These are phyloP conservation scores for Eucalyptus guilfoylei DNA, from an alignment of 345 rosid genomes.

Conservation along the genomic window DNA sequence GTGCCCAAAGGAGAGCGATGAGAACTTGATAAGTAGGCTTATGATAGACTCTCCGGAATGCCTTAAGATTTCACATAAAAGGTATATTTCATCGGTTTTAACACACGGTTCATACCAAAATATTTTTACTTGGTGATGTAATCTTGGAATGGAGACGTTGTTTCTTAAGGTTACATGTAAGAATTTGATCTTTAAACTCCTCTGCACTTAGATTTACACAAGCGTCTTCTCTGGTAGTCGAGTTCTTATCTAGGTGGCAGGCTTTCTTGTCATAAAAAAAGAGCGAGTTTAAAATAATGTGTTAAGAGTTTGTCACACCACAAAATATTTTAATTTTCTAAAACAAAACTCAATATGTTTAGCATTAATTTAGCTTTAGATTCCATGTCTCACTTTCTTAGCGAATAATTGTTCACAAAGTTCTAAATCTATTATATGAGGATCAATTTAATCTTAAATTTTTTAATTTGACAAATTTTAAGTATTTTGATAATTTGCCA, in stretches of 20 bases:
- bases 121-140: not conserved
- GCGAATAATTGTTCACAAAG: rapidly evolving
- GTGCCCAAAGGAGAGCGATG: not conserved
- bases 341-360: not conserved
- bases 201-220: not conserved
- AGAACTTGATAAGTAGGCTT: not conserved
- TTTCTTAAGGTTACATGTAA: not conserved
- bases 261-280: not conserved
- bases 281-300: not conserved
- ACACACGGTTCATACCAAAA: not conserved
- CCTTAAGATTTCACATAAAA: not conserved
- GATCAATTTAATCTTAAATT: not conserved
- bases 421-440: not conserved
- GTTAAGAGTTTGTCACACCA: not conserved
- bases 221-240: not conserved
- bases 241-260: not conserved
- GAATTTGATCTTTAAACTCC: not conserved
- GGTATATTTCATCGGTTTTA: not conserved
- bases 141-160: not conserved
- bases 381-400: not conserved
- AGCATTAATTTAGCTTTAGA: not conserved
- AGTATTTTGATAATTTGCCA: not conserved
- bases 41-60: not conserved
- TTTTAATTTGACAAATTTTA: no score
- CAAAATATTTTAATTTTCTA: not conserved